phyloP scores from a whole-genome alignment of 2,329 filamentous ascomycete genomes.

The Lachnellula suecica region DNA sequence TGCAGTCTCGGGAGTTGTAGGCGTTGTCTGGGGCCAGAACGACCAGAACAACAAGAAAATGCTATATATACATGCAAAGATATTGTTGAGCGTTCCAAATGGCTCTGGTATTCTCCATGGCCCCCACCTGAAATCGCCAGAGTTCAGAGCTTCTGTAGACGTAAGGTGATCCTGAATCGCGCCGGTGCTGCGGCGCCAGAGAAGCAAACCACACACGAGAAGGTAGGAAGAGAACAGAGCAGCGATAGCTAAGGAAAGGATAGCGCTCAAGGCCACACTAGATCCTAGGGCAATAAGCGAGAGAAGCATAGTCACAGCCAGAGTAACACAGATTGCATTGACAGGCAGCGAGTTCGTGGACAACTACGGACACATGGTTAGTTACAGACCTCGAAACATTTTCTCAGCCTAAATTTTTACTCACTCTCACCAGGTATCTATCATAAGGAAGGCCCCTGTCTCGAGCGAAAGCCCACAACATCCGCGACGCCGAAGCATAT shows the following conservation, averaged over 20 bases:
- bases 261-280: conserved; percentile 10
- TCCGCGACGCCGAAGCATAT: conserved; percentile 39
- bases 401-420: conserved; percentile 7
- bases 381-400: neutral
- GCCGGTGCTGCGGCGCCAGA: conserved; percentile 22
- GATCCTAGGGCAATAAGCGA: conserved; percentile 13
- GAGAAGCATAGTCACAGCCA: neutral
- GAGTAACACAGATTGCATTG: conserved; percentile 1
- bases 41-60: conserved; percentile 44
- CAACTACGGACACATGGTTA: neutral
- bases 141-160: neutral
- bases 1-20: conserved; percentile 40
- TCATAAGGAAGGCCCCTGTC: conserved; percentile 27
- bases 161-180: neutral
- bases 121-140: conserved; percentile 1
- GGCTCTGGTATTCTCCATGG: conserved; percentile 3
- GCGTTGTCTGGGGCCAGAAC: conserved; percentile 42
- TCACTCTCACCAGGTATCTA: neutral
- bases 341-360: neutral
- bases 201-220: conserved; percentile 22
- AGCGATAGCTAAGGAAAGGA: conserved; percentile 4
- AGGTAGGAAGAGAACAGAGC: conserved; percentile 9
- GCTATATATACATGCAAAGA: conserved; percentile 41
- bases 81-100: conserved; percentile 33
- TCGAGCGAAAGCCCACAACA: conserved; percentile 43